A percentile compares a stretch with the other conserved stretches of the same genome.
These are phyloP conservation scores for Eucalyptus virginea DNA, from an alignment of 345 rosid genomes.

Conservation along the genomic window DNA sequence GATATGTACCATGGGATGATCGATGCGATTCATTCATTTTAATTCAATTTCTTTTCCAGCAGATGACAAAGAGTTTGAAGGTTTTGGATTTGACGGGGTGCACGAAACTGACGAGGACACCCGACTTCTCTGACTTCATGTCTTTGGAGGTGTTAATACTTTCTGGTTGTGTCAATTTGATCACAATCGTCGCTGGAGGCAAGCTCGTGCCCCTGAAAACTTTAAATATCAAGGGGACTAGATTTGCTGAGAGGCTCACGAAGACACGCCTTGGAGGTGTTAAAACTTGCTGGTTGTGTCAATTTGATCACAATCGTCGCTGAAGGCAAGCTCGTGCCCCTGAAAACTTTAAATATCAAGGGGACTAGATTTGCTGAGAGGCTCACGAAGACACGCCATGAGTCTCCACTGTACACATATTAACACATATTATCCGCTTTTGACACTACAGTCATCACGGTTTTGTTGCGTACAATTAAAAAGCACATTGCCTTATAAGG, in stretches of 20 bases:
- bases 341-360: too few relatives aligned
- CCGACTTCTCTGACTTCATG: neutral
- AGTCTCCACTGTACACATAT: too few relatives aligned
- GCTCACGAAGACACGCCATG: too few relatives aligned
- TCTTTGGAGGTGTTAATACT: neutral
- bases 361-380: too few relatives aligned
- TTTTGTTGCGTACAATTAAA: too few relatives aligned
- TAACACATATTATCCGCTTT: too few relatives aligned
- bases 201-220: neutral
- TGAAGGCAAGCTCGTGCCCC: fast-evolving
- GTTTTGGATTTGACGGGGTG: neutral
- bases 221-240: too few relatives aligned
- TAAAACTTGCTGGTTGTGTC: too few relatives aligned
- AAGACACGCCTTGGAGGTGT: too few relatives aligned
- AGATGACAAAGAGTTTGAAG: neutral
- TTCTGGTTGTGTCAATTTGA: neutral
- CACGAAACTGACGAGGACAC: neutral
- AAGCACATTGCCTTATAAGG: too few relatives aligned
- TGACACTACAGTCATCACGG: too few relatives aligned
- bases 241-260: too few relatives aligned
- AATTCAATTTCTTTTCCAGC: neutral
- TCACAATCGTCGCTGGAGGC: fast-evolving
- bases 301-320: fast-evolving
- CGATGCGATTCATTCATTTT: neutral
- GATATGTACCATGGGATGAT: neutral